Conservation (phyloP, 2,329 filamentous ascomycete species). For the Chrysoporthe austroafricana region DNA sequence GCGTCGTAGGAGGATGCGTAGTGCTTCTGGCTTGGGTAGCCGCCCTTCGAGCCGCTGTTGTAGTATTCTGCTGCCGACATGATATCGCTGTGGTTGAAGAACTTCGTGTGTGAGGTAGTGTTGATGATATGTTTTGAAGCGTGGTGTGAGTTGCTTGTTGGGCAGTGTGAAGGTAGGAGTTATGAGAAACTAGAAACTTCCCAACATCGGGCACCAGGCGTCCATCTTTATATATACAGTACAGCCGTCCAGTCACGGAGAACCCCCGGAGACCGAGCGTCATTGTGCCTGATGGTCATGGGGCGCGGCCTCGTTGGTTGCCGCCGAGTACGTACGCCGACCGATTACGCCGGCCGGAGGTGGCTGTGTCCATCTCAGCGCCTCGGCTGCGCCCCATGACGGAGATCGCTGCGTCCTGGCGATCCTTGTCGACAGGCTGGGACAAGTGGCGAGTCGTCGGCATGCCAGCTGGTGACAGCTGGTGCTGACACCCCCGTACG, state of each 20-base stretch:
- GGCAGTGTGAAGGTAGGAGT: neutral
- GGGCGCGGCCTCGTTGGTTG: neutral
- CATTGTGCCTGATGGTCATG: neutral
- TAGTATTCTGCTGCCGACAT: constrained; percentile 36
- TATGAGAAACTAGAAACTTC: neutral
- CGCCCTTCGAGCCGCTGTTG: constrained; percentile 19
- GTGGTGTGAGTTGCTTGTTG: neutral
- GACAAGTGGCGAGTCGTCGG: neutral
- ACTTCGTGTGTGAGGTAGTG: neutral
- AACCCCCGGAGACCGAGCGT: neutral
- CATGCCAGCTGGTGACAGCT: constrained; percentile 13
- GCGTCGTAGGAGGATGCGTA: constrained; percentile 16
- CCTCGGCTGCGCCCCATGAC: neutral
- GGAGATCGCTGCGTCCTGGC: neutral
- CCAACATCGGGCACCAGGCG: neutral
- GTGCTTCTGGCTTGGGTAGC: neutral
- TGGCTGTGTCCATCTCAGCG: neutral
- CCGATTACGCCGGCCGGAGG: neutral
- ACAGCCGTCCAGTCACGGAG: neutral
- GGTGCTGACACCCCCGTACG: neutral
- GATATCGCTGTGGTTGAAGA: neutral
- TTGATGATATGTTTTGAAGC: neutral
- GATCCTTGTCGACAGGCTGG: neutral
- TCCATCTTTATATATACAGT: neutral
- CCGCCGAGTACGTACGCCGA: neutral